A percentile compares a stretch with the other conserved stretches of the same genome.
Conservation (phyloP, 2,329 filamentous ascomycete genomes). For the Davidsoniella australis region DNA sequence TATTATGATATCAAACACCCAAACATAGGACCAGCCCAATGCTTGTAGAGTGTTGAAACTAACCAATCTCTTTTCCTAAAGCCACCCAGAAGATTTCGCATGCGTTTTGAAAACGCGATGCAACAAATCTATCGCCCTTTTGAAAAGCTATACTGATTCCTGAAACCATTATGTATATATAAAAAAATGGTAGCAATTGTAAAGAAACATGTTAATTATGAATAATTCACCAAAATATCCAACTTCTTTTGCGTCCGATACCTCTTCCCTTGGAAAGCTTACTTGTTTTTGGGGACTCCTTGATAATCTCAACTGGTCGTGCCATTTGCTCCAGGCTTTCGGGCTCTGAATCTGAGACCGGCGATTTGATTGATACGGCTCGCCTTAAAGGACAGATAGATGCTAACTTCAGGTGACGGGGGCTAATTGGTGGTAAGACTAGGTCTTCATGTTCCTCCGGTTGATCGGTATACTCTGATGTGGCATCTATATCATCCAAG, state of each 20-base stretch:
- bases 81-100: slow-evolving; percentile 2
- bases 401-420: slow-evolving; percentile 7
- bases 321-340: too few relatives aligned
- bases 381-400: slow-evolving; percentile 10
- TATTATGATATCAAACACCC: slow-evolving; percentile 5
- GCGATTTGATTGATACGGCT: not conserved
- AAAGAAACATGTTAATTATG: not conserved
- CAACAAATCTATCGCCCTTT: not conserved
- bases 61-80: not conserved
- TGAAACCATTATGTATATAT: too few relatives aligned
- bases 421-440: slow-evolving; percentile 10
- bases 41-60: not conserved
- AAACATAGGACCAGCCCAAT: slow-evolving; percentile 5
- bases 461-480: not conserved
- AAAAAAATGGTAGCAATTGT: too few relatives aligned
- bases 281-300: not conserved
- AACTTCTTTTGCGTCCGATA: slow-evolving; percentile 3
- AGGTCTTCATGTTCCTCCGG: not conserved
- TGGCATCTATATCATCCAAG: not conserved
- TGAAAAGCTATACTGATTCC: too few relatives aligned
- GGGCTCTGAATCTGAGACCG: too few relatives aligned
- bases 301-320: too few relatives aligned
- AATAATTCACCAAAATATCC: slow-evolving; percentile 6
- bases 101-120: not conserved
- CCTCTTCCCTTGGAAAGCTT: not conserved